A percentile compares a stretch with the other conserved stretches of the same genome.
phyloP scores from a whole-genome alignment of 2,329 filamentous ascomycete species.

The Aspergillus awamori region DNA sequence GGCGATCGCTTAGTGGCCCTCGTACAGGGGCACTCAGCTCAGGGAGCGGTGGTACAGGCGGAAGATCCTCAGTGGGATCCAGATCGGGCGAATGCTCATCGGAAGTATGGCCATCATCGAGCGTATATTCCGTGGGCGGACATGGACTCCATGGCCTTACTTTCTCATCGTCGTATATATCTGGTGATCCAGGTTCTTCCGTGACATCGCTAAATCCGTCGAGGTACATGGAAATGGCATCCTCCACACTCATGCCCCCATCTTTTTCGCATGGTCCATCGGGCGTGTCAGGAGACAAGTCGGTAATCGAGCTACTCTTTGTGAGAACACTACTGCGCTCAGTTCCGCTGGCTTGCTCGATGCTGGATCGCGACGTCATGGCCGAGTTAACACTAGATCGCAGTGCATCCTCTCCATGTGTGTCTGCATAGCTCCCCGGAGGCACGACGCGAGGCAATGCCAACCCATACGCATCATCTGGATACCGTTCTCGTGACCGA shows the following conservation, averaged over 20 bases:
- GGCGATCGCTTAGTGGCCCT: slow-evolving; percentile 19
- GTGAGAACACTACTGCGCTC: slow-evolving; percentile 82
- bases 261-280: slow-evolving; percentile 63
- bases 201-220: slow-evolving; percentile 57
- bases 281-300: slow-evolving; percentile 63
- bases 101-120: slow-evolving; percentile 30
- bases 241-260: slow-evolving; percentile 60
- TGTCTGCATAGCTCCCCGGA: slow-evolving; percentile 25
- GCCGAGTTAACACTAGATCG: slow-evolving; percentile 64
- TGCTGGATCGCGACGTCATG: slow-evolving; percentile 62
- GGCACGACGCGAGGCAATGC: slow-evolving; percentile 35
- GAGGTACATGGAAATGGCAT: slow-evolving; percentile 63
- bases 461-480: slow-evolving; percentile 30
- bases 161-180: slow-evolving; percentile 37
- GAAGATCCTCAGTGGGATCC: slow-evolving; percentile 24
- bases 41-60: slow-evolving; percentile 16
- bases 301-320: slow-evolving; percentile 73
- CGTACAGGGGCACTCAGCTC: slow-evolving; percentile 15
- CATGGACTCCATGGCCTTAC: slow-evolving; percentile 32
- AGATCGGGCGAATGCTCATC: slow-evolving; percentile 24
- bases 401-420: slow-evolving; percentile 37
- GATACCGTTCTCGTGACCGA: slow-evolving; percentile 30
- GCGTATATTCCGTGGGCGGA: slow-evolving; percentile 30
- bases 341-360: slow-evolving; percentile 63
- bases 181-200: slow-evolving; percentile 39